A percentile compares a stretch with the other conserved stretches of the same genome.
Conservation (phyloP, 2,329 filamentous ascomycete genomes). For the Monosporascus sp. region DNA sequence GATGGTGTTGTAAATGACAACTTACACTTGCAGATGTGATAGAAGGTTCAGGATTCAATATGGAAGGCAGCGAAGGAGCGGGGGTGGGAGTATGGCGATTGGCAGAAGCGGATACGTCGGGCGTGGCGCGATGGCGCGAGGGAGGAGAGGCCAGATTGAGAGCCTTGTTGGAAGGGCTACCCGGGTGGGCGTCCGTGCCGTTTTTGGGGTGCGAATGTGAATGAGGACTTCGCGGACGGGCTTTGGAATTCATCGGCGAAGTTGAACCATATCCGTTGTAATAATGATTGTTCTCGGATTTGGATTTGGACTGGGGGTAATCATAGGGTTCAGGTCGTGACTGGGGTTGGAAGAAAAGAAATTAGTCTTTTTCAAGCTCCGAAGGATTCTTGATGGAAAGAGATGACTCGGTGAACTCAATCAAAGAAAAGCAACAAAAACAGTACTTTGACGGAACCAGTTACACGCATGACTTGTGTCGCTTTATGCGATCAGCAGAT, state of each 20-base stretch:
- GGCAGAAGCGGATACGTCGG: slow-evolving; percentile 18
- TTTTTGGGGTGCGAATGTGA: slow-evolving; percentile 28
- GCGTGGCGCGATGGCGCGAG: slow-evolving; percentile 22
- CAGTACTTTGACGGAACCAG: background rate
- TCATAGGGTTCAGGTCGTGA: slow-evolving; percentile 40
- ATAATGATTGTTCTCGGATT: slow-evolving; percentile 29
- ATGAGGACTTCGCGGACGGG: slow-evolving; percentile 22
- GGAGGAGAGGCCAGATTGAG: slow-evolving; percentile 24
- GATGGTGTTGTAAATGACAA: slow-evolving; percentile 4
- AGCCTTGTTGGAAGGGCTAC: slow-evolving; percentile 24
- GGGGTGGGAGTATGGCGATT: slow-evolving; percentile 23
- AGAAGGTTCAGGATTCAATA: slow-evolving; percentile 27
- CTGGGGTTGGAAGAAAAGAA: slow-evolving; percentile 6
- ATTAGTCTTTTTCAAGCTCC: slow-evolving; percentile 1
- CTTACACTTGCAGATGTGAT: slow-evolving; percentile 20
- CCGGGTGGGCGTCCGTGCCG: slow-evolving; percentile 19
- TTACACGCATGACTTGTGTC: background rate
- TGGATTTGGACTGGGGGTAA: slow-evolving; percentile 19
- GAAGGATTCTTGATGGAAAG: background rate
- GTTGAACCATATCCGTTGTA: slow-evolving; percentile 26
- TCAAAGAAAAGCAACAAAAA: background rate
- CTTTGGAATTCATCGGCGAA: slow-evolving; percentile 23
- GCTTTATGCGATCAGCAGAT: background rate
- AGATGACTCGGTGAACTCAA: slow-evolving; percentile 9
- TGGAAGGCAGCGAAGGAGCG: slow-evolving; percentile 24